Evolutionary conservation across 2,329 filamentous ascomycete species (phyloP).

Genomic region (Aureobasidium leucospermi): DNA sequence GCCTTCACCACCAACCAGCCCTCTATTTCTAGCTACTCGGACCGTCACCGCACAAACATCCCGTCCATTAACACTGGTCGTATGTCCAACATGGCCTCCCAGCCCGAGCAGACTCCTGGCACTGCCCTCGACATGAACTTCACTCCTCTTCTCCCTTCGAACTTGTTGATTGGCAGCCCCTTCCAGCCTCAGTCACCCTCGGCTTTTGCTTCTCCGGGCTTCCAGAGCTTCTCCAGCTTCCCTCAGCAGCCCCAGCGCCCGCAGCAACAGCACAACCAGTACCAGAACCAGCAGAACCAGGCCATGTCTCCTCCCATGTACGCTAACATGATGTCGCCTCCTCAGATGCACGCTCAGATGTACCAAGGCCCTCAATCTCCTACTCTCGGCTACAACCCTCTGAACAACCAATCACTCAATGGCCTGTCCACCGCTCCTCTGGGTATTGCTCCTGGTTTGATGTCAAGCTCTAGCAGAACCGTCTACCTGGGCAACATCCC

Average conservation of each 20-base stretch:
- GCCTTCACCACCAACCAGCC: slow-evolving; percentile 79
- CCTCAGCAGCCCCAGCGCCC: slow-evolving; percentile 50
- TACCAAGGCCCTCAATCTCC: slow-evolving; percentile 84
- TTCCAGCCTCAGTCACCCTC: slow-evolving; percentile 93
- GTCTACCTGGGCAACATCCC: slow-evolving; percentile 98
- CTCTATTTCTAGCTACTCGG: slow-evolving; percentile 68
- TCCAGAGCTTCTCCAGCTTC: slow-evolving; percentile 75
- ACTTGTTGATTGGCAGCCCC: slow-evolving; percentile 88
- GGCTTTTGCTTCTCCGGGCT: slow-evolving; percentile 84
- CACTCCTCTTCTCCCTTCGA: slow-evolving; percentile 87
- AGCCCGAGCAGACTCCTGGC: slow-evolving; percentile 77
- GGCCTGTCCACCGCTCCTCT: slow-evolving; percentile 66
- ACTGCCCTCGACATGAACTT: slow-evolving; percentile 98
- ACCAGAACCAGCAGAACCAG: slow-evolving; percentile 56
- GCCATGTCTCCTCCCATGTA: slow-evolving; percentile 74
- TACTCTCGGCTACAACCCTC: slow-evolving; percentile 62
- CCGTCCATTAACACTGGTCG: slow-evolving; percentile 84
- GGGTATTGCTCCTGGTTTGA: slow-evolving; percentile 67
- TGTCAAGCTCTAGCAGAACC: slow-evolving; percentile 87
- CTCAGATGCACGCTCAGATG: slow-evolving; percentile 71
- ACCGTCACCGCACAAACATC: slow-evolving; percentile 80
- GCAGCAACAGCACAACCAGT: slow-evolving; percentile 50
- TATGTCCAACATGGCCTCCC: slow-evolving; percentile 48
- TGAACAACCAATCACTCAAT: slow-evolving; percentile 43
- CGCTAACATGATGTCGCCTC: slow-evolving; percentile 78